Base-by-base conservation (phyloP, 345 rosid species). In the Barbarea vulgaris region DNA sequence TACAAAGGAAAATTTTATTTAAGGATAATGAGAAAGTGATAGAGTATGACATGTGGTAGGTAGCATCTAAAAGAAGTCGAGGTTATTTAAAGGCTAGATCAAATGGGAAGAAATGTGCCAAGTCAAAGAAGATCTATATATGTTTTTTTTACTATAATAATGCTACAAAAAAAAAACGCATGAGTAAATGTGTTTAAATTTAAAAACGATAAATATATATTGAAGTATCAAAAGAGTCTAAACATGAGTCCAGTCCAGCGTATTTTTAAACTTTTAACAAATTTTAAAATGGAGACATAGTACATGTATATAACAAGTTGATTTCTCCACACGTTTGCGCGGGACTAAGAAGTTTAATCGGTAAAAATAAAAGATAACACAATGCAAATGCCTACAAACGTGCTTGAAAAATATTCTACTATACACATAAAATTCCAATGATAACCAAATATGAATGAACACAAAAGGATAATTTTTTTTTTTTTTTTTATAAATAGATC, bases 371-470 rank as follows among this genome's bases (percentile, higher is more conserved):
- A n/a, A n/a, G n/a, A n/a, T n/a, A n/a, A n/a, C n/a, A 60, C 36
- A 27, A 50, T 48, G 28, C 59, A 71, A 70, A 48, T 48, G 28
- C 59, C 60, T 72, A 50, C 17, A 50, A 71, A 36, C 41, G 52
- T 17, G 68, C 12, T 50, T 25, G 61, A 61, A 61, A 48, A n/a
- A 25, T 61, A 61, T 72, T 60, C 51, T 60, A 60, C 37, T 71
- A 19, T 60, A 71, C 37, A 59, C 59, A 71, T 9, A 24, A 24
- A 60, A 36, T 36, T 62, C 48, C 30, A 72, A 51, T 62, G 17
- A 36, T 37, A 51, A 58, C 44, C 59, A 64, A 66, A 67, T 57
- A 58, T 48, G 61, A 75, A 58, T 10, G 34, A 48, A 59, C 63
- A 68, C 48, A 51, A 75, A 51, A 75, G 28, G n/a, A 21, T 3